These are phyloP conservation scores for Rhamnella rubrinervis DNA, from an alignment of 331 rosid species.

Conservation along the genomic window DNA sequence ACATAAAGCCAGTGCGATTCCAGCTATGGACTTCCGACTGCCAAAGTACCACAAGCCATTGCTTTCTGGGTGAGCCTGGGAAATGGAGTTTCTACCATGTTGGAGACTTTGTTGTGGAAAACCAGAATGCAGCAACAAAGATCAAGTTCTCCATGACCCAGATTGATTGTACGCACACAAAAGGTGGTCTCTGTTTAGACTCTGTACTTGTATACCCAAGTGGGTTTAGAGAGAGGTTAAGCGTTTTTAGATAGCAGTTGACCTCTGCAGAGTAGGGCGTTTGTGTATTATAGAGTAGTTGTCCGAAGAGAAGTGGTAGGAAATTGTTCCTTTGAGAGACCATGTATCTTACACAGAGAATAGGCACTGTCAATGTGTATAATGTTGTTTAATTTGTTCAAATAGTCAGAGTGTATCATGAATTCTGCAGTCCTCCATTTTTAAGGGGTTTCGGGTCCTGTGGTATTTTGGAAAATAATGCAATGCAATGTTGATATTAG, in stretches of 20 bases:
- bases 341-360: conserved; percentile 20
- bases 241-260: conserved; percentile 46
- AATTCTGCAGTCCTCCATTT: background rate
- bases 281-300: conserved; percentile 26
- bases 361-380: conserved; percentile 14
- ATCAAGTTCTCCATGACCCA: conserved; percentile 87
- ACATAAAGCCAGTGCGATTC: conserved; percentile 74
- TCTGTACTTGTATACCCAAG: conserved; percentile 70
- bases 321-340: conserved; percentile 15
- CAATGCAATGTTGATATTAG: too few relatives aligned
- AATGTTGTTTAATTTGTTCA: background rate
- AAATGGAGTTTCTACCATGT: conserved; percentile 73
- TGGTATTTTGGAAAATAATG: conserved; percentile 15
- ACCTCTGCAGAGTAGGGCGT: conserved; percentile 27
- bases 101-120: conserved; percentile 74
- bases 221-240: conserved; percentile 50
- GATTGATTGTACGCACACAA: conserved; percentile 96
- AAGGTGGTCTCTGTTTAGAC: conserved; percentile 96
- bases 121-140: conserved; percentile 53
- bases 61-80: conserved; percentile 65
- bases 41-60: conserved; percentile 63
- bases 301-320: conserved; percentile 37
- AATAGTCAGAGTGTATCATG: background rate
- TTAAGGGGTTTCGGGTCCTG: conserved; percentile 8
- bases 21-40: conserved; percentile 95